These are phyloP conservation scores for Berkeleyomyces basicola DNA, from an alignment of 2,329 filamentous ascomycete genomes.

Conservation along the genomic window DNA sequence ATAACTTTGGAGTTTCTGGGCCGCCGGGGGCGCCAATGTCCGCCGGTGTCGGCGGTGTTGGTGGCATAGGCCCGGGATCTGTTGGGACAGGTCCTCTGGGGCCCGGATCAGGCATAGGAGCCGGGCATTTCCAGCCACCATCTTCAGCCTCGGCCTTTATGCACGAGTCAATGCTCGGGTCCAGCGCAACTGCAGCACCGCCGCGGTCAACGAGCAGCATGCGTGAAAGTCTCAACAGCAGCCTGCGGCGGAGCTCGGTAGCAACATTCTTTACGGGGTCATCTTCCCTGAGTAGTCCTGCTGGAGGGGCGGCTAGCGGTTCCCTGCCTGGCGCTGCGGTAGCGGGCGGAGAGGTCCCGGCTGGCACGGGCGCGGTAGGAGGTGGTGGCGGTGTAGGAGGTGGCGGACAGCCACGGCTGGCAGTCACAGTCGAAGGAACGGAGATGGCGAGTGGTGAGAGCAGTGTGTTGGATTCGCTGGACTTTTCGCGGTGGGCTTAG, in stretches of 20 bases:
- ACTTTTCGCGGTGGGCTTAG: conserved; percentile 34
- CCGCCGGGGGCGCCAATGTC: conserved; percentile 18
- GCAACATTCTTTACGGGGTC: conserved; percentile 41
- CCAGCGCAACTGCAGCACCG: conserved; percentile 17
- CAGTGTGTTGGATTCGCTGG: conserved; percentile 29
- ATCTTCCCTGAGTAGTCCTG: neutral
- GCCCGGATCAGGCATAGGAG: conserved; percentile 20
- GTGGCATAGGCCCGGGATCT: conserved; percentile 17
- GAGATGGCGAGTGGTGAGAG: conserved; percentile 24
- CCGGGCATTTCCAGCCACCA: conserved; percentile 15
- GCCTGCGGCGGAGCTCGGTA: conserved; percentile 44
- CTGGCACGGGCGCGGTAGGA: conserved; percentile 35
- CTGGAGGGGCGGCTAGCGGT: neutral
- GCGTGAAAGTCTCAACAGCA: conserved; percentile 42
- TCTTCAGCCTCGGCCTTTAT: conserved; percentile 12
- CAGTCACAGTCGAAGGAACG: conserved; percentile 36
- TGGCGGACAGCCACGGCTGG: neutral
- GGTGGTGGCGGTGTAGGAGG: conserved; percentile 30
- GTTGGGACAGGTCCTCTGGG: conserved; percentile 4
- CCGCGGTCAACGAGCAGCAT: conserved; percentile 32
- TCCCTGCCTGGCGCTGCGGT: conserved; percentile 15
- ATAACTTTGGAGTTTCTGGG: conserved; percentile 21
- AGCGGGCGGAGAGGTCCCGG: conserved; percentile 41
- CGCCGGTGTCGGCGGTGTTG: conserved; percentile 18
- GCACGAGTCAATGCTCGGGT: conserved; percentile 15